These are phyloP conservation scores for Diplodia corticola DNA, from an alignment of 2,329 filamentous ascomycete species.

Conservation along the genomic window DNA sequence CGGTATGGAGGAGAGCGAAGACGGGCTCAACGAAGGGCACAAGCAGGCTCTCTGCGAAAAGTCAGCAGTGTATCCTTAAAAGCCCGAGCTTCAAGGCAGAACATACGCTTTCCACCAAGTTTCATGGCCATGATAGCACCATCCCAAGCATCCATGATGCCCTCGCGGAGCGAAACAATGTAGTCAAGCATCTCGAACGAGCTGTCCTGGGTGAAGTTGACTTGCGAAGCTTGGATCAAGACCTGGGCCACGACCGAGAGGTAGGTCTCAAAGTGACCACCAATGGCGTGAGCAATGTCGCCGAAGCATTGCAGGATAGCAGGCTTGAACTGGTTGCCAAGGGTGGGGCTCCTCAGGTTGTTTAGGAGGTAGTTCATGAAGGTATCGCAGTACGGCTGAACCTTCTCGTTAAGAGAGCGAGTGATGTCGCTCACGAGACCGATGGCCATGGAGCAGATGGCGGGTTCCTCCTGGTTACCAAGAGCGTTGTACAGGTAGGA, in stretches of 20 bases:
- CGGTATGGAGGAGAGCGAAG: constrained; percentile 79
- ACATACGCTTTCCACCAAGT: constrained; percentile 63
- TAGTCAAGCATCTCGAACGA: constrained; percentile 97
- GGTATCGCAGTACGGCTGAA: constrained; percentile 91
- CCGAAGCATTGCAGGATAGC: constrained; percentile 97
- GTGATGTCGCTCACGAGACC: constrained; percentile 96
- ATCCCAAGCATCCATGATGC: constrained; percentile 99
- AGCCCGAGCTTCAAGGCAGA: not conserved
- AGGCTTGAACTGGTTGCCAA: constrained; percentile 96
- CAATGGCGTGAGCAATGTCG: constrained; percentile 93
- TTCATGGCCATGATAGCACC: constrained; percentile 96
- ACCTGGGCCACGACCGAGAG: constrained; percentile 90
- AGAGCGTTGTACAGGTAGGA: constrained; percentile 93
- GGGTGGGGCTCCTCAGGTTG: constrained; percentile 82
- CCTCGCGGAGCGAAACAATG: constrained; percentile 88
- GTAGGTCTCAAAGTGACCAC: constrained; percentile 89
- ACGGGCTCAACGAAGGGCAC: constrained; percentile 80
- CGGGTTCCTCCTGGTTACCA: constrained; percentile 91
- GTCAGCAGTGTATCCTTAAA: not conserved
- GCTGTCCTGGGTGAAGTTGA: constrained; percentile 75
- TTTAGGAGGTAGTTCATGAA: constrained; percentile 98
- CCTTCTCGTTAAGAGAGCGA: constrained; percentile 82
- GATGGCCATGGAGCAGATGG: constrained; percentile 94
- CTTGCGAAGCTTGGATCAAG: constrained; percentile 84
- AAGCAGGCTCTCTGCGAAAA: constrained; percentile 58